Percentiles rank a stretch among this genome's conserved stretches.
Evolutionary conservation across 768 basidiomycete genomes (phyloP).

Genomic region (Crepidotus variabilis): DNA sequence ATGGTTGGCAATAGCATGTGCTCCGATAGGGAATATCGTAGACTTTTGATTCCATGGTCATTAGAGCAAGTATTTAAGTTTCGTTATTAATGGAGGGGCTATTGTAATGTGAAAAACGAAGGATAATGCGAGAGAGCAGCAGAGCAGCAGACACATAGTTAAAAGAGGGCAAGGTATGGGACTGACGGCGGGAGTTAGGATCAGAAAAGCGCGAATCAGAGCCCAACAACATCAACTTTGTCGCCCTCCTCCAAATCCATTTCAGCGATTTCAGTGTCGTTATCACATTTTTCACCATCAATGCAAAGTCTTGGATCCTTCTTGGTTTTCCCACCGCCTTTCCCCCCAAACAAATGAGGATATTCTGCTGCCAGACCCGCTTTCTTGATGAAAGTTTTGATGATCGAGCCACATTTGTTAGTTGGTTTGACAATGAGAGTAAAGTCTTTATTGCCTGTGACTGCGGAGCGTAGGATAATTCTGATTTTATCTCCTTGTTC

Average conservation of each 20-base stretch:
- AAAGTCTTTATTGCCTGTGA: slow-evolving; percentile 47
- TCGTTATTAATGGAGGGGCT: no score
- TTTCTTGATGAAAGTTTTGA: slow-evolving; percentile 71
- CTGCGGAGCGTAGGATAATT: slow-evolving; percentile 57
- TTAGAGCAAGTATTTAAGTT: no score
- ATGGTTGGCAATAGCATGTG: slow-evolving; percentile 18
- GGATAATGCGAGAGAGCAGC: no score
- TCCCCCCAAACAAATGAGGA: slow-evolving; percentile 26
- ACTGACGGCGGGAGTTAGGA: no score
- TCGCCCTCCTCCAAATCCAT: slow-evolving; percentile 80
- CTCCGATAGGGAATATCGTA: no score
- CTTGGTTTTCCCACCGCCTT: neutral
- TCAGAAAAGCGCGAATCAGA: no score
- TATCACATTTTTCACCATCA: slow-evolving; percentile 71
- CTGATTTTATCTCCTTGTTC: slow-evolving; percentile 56
- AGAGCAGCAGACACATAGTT: no score
- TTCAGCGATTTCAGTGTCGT: slow-evolving; percentile 56
- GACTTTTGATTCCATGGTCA: no score
- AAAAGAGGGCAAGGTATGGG: no score
- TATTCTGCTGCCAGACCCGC: slow-evolving; percentile 59
- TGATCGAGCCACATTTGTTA: slow-evolving; percentile 73
- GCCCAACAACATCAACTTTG: slow-evolving; percentile 67
- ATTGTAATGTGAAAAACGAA: no score
- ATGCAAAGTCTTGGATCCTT: slow-evolving; percentile 50
- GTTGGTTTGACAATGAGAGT: slow-evolving; percentile 67